These are phyloP conservation scores for Kwoniella shandongensis DNA, from an alignment of 768 basidiomycete genomes.

Conservation along the genomic window DNA sequence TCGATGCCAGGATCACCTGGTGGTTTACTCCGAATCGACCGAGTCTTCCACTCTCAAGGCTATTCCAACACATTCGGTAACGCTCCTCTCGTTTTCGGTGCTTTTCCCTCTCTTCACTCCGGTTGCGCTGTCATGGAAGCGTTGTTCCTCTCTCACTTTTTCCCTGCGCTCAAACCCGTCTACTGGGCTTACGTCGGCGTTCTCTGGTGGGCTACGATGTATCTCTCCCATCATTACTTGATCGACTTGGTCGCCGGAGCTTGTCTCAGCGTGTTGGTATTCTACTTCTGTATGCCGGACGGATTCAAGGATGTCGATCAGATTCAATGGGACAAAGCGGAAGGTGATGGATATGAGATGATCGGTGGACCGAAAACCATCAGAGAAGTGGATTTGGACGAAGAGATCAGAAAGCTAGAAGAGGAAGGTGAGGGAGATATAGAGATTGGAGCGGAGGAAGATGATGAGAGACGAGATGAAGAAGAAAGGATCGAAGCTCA, in stretches of 20 bases:
- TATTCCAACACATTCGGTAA: conserved; percentile 80
- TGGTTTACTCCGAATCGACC: conserved; percentile 87
- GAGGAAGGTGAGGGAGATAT: conserved; percentile 29
- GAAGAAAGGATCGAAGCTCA: conserved; percentile 18
- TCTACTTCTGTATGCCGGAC: conserved; percentile 84
- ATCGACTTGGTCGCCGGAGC: conserved; percentile 95
- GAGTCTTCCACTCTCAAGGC: conserved; percentile 69
- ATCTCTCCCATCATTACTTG: conserved; percentile 96
- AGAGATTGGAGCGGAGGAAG: conserved; percentile 12
- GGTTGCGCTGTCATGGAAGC: conserved; percentile 89
- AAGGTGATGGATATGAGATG: conserved; percentile 32
- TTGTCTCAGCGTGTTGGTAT: conserved; percentile 80
- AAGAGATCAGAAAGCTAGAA: conserved; percentile 52
- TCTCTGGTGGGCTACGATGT: conserved; percentile 99
- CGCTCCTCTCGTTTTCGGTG: conserved; percentile 92
- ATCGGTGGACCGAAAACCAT: conserved; percentile 20
- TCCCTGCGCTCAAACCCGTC: conserved; percentile 66
- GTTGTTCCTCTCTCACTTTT: conserved; percentile 91
- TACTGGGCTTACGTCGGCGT: conserved; percentile 81
- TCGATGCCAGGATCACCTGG: conserved; percentile 87
- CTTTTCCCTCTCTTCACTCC: conserved; percentile 91
- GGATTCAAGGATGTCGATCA: conserved; percentile 64
- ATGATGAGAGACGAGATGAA: conserved; percentile 16
- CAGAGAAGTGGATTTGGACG: conserved; percentile 36
- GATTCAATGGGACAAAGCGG: conserved; percentile 44